A percentile compares a stretch with the other conserved stretches of the same genome.
Evolutionary conservation across 2,329 filamentous ascomycete genomes (phyloP).

Genomic region (Penicillium nordicum): DNA sequence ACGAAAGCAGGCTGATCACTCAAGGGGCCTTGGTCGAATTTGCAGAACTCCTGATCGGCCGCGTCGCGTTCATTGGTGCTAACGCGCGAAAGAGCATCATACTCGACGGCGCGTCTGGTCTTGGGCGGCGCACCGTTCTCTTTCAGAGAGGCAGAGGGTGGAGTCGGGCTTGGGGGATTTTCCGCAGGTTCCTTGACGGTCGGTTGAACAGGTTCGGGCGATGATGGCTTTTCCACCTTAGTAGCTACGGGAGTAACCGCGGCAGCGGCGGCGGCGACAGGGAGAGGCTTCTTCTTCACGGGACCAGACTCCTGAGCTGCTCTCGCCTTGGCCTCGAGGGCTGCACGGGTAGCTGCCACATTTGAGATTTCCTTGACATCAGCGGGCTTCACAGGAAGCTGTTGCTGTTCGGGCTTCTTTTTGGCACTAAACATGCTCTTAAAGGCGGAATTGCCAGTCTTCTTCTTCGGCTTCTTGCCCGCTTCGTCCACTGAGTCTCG

Average conservation of each 20-base stretch:
- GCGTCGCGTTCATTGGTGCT: constrained; percentile 50
- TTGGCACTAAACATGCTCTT: constrained; percentile 46
- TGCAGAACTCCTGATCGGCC: constrained; percentile 53
- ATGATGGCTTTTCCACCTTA: constrained; percentile 8
- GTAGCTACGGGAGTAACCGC: constrained; percentile 2
- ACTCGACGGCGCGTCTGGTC: constrained; percentile 49
- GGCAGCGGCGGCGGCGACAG: constrained; percentile 12
- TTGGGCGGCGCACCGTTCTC: constrained; percentile 32
- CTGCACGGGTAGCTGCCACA: constrained; percentile 44
- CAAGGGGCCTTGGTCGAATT: constrained; percentile 86
- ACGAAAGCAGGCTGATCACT: constrained; percentile 80
- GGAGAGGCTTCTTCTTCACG: constrained; percentile 37
- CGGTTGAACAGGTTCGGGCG: constrained; percentile 9
- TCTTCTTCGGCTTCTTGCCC: constrained; percentile 46
- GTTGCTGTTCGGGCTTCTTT: constrained; percentile 35
- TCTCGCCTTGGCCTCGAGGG: constrained; percentile 39
- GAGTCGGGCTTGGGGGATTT: neutral
- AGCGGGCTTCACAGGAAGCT: constrained; percentile 33
- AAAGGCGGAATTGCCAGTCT: constrained; percentile 40
- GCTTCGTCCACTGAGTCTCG: constrained; percentile 34
- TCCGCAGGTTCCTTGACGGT: constrained; percentile 25
- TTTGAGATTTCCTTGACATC: constrained; percentile 33
- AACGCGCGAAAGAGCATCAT: constrained; percentile 59
- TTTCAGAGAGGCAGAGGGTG: constrained; percentile 4
- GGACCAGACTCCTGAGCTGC: constrained; percentile 30